Evolutionary conservation across 2,329 filamentous ascomycete genomes (phyloP).

Genomic region (Epichloe aotearoae): DNA sequence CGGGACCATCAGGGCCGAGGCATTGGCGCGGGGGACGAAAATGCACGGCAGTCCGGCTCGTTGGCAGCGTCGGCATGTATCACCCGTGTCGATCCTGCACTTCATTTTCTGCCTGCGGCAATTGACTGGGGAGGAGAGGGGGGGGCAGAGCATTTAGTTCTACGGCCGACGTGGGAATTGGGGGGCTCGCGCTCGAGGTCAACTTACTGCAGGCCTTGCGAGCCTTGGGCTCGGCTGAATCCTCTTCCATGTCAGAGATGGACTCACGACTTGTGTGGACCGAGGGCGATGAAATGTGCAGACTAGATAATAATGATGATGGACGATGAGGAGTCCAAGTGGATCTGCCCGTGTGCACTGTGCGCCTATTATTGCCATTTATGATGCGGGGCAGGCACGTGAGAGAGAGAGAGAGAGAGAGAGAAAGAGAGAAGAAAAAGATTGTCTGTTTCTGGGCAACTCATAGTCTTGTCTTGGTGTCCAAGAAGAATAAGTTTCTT

Average conservation of each 20-base stretch:
- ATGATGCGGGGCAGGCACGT: too few relatives aligned
- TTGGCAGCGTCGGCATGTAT: slow-evolving; percentile 20
- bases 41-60: slow-evolving; percentile 24
- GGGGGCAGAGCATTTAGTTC: not conserved
- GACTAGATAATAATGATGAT: too few relatives aligned
- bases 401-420: not conserved
- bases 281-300: too few relatives aligned
- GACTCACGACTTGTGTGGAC: too few relatives aligned
- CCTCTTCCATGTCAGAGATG: not conserved
- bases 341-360: too few relatives aligned
- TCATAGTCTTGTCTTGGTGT: slow-evolving; percentile 7
- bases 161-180: not conserved
- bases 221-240: slow-evolving; percentile 2
- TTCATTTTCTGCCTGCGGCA: slow-evolving; percentile 23
- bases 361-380: too few relatives aligned
- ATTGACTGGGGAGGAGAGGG: slow-evolving; percentile 9
- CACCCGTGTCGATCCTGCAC: slow-evolving; percentile 21
- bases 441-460: not conserved
- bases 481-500: slow-evolving; percentile 10
- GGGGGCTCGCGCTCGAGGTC: not conserved
- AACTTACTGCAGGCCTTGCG: slow-evolving; percentile 4
- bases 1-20: slow-evolving; percentile 7
- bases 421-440: not conserved
- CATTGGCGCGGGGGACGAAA: slow-evolving; percentile 27
- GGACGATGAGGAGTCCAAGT: too few relatives aligned